Evolutionary conservation across 495 filamentous ascomycete species (phyloP).

Genomic region (Penicillium arizonense): DNA sequence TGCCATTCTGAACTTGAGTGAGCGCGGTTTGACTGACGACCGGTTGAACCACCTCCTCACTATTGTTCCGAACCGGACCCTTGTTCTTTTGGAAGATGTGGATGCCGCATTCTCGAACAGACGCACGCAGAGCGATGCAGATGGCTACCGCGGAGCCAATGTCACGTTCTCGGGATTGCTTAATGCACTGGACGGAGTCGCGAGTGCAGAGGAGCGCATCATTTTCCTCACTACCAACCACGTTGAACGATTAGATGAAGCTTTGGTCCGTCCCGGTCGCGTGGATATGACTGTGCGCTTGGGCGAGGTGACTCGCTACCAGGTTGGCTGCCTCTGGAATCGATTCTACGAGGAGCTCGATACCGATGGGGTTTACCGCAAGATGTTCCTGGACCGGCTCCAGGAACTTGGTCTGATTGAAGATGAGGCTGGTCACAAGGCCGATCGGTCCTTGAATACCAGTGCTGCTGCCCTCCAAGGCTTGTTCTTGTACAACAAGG

Average conservation of each 20-base stretch:
- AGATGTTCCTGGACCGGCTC: slow-evolving; percentile 49
- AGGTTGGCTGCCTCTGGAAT: slow-evolving; percentile 87
- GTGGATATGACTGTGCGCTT: slow-evolving; percentile 92
- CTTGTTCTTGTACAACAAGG: slow-evolving; percentile 91
- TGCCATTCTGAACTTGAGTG: slow-evolving; percentile 88
- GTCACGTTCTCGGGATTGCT: slow-evolving; percentile 94
- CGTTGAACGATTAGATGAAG: slow-evolving; percentile 81
- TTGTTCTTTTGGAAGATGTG: slow-evolving; percentile 89
- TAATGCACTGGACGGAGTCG: slow-evolving; percentile 91
- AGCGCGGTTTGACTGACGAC: slow-evolving; percentile 91
- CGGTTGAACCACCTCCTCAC: slow-evolving; percentile 83
- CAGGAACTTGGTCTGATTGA: slow-evolving; percentile 52
- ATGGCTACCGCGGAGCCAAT: slow-evolving; percentile 86
- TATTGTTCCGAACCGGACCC: slow-evolving; percentile 80
- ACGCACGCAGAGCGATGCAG: slow-evolving; percentile 65
- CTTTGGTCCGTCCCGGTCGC: slow-evolving; percentile 84
- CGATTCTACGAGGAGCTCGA: slow-evolving; percentile 91
- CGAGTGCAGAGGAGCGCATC: slow-evolving; percentile 91
- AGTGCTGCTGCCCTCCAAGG: slow-evolving; percentile 92
- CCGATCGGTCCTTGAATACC: slow-evolving; percentile 46
- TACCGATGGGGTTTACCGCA: slow-evolving; percentile 47
- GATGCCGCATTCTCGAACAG: slow-evolving; percentile 89
- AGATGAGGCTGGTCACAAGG: slow-evolving; percentile 42
- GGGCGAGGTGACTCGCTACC: slow-evolving; percentile 81
- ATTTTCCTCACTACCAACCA: slow-evolving; percentile 96